These are phyloP conservation scores for Salmacisia buchloeana DNA, from an alignment of 1,284 basidiomycete species.

Conservation along the genomic window DNA sequence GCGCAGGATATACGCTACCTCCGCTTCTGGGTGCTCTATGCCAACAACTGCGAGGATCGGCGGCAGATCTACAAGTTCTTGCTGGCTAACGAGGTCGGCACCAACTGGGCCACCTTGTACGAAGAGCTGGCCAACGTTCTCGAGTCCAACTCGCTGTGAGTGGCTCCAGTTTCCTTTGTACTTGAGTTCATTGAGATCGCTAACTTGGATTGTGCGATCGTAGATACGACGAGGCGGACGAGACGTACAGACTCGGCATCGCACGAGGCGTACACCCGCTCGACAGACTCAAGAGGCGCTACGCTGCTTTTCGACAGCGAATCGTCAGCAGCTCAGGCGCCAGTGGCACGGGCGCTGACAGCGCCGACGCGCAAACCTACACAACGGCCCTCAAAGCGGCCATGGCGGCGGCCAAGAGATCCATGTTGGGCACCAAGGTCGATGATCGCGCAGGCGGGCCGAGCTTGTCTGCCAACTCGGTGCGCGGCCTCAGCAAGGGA, in stretches of 20 bases:
- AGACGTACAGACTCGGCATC: constrained; percentile 77
- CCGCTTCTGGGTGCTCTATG: constrained; percentile 76
- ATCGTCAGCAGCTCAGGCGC: constrained; percentile 21
- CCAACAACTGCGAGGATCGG: constrained; percentile 42
- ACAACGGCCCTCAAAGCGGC: constrained; percentile 34
- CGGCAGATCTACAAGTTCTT: constrained; percentile 58
- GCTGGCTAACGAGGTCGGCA: constrained; percentile 72
- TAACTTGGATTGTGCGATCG: not conserved
- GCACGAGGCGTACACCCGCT: constrained; percentile 72
- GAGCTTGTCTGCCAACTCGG: constrained; percentile 23
- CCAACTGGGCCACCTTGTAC: constrained; percentile 69
- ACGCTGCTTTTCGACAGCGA: constrained; percentile 72
- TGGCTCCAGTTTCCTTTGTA: not conserved
- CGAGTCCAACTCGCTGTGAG: constrained; percentile 69
- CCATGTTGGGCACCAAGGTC: constrained; percentile 40
- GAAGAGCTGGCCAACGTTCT: constrained; percentile 75
- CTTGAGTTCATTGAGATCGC: constrained; percentile 5
- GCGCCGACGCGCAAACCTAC: constrained; percentile 16
- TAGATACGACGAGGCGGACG: constrained; percentile 58
- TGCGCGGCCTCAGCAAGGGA: no score
- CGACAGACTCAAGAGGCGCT: constrained; percentile 76
- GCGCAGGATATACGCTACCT: constrained; percentile 81
- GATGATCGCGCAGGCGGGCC: constrained; percentile 4
- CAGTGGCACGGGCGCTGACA: not conserved
- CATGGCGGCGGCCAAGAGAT: constrained; percentile 36